These are phyloP conservation scores for Candida broadrunensis DNA, from an alignment of 805 yeast genomes.

Conservation along the genomic window DNA sequence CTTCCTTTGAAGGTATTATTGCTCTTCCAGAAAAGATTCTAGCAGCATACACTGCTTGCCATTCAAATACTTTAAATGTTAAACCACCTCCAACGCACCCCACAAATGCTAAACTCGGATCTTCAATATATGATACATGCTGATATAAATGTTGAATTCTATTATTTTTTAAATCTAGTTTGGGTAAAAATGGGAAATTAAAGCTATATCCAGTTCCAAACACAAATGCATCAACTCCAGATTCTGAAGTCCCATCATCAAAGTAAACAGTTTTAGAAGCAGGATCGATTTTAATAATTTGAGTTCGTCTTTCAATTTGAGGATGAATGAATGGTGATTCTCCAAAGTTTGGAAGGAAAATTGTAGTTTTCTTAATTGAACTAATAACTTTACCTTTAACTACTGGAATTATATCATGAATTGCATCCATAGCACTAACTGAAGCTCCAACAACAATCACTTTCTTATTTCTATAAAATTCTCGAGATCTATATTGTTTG, in stretches of 20 bases:
- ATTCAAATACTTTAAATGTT: conserved; percentile 39
- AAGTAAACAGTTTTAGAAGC: conserved; percentile 18
- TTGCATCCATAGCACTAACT: conserved; percentile 67
- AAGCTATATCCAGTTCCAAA: conserved; percentile 39
- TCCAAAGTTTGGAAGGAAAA: conserved; percentile 6
- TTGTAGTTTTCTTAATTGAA: neutral
- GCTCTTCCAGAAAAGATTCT: conserved; percentile 28
- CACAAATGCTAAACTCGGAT: conserved; percentile 30
- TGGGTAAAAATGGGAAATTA: conserved; percentile 29
- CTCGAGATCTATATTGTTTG: conserved; percentile 36
- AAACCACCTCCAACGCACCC: conserved; percentile 38
- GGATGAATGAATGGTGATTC: conserved; percentile 10
- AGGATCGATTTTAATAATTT: conserved; percentile 10
- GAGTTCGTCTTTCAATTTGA: conserved; percentile 5
- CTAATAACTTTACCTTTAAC: conserved; percentile 4
- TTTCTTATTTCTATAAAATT: conserved; percentile 30
- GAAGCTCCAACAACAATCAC: conserved; percentile 44
- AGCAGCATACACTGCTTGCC: conserved; percentile 35
- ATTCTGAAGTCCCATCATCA: conserved; percentile 20
- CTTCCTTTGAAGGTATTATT: conserved; percentile 22
- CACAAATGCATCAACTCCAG: conserved; percentile 23
- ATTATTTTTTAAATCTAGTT: conserved; percentile 24
- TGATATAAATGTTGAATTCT: conserved; percentile 26
- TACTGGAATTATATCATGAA: conserved; percentile 18
- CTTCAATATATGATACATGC: conserved; percentile 29